phyloP scores from a whole-genome alignment of 176 grass and related monocot genomes.

The Paspalum notatum region DNA sequence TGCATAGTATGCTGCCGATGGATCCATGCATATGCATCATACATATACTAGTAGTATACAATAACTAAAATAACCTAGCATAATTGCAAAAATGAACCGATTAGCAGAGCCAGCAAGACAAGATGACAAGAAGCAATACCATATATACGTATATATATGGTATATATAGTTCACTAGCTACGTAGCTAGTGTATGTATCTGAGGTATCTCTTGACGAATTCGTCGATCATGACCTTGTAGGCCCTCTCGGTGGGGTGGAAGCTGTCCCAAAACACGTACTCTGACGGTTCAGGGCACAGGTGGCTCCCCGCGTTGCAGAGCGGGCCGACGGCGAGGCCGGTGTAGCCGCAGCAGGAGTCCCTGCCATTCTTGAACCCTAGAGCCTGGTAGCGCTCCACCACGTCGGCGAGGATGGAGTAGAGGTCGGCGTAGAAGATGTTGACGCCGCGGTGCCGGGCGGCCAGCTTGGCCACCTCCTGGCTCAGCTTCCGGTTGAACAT shows the following conservation, averaged over 20 bases:
- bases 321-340: constrained; percentile 44
- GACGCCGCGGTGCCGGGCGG: constrained; percentile 25
- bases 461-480: constrained; percentile 26
- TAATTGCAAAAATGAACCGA: no score
- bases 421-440: constrained; percentile 52
- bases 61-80: no score
- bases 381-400: constrained; percentile 35
- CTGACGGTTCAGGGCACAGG: constrained; percentile 36
- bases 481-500: constrained; percentile 54
- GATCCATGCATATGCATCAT: no score
- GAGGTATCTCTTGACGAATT: constrained; percentile 31
- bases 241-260: constrained; percentile 72
- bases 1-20: no score
- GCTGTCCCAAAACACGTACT: constrained; percentile 79
- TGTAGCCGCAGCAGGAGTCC: constrained; percentile 59
- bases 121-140: no score
- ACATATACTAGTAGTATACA: no score
- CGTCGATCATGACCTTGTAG: constrained; percentile 50
- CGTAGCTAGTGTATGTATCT: constrained; percentile 30
- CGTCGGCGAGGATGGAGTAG: constrained; percentile 53
- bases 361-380: constrained; percentile 55
- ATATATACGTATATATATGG: no score
- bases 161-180: no score
- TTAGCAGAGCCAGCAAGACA: no score
- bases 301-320: constrained; percentile 63